Evolutionary conservation across 768 basidiomycete genomes (phyloP).

Genomic region (Chalciporus piperatus): DNA sequence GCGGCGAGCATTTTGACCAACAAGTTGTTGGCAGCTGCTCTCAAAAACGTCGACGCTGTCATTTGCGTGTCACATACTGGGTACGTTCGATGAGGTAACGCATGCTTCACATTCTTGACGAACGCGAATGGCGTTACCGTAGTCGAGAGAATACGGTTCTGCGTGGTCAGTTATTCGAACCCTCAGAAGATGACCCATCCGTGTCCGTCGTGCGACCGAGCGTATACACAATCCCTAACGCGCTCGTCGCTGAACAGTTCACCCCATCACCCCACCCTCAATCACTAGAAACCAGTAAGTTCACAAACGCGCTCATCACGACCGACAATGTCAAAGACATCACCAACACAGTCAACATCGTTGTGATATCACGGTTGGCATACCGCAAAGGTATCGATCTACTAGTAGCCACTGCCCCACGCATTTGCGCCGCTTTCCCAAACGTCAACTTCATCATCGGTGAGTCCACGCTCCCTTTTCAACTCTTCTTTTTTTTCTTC

Average conservation of each 20-base stretch:
- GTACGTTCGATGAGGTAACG: constrained; percentile 40
- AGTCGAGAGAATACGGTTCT: constrained; percentile 98
- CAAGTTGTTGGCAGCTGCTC: constrained; percentile 82
- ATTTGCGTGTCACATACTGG: constrained; percentile 98
- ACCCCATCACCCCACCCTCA: constrained; percentile 51
- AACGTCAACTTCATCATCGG: constrained; percentile 89
- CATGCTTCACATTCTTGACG: neutral
- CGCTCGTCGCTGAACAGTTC: constrained; percentile 85
- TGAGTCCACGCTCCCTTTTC: constrained; percentile 27
- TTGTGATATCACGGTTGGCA: constrained; percentile 85
- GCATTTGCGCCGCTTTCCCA: constrained; percentile 81
- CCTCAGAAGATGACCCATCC: constrained; percentile 40
- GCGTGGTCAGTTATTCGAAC: constrained; percentile 72
- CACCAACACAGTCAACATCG: constrained; percentile 70
- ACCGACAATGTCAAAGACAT: neutral
- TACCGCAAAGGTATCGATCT: constrained; percentile 98
- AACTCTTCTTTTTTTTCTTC: neutral
- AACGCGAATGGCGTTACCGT: neutral
- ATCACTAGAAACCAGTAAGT: constrained; percentile 56
- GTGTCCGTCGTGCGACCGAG: constrained; percentile 48
- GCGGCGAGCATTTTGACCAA: constrained; percentile 97
- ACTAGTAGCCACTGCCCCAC: constrained; percentile 87
- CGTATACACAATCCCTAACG: constrained; percentile 93
- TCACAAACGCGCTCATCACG: neutral
- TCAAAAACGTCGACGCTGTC: constrained; percentile 89